phyloP scores from a whole-genome alignment of 495 filamentous ascomycete species.

The Penicillium bovifimosum region DNA sequence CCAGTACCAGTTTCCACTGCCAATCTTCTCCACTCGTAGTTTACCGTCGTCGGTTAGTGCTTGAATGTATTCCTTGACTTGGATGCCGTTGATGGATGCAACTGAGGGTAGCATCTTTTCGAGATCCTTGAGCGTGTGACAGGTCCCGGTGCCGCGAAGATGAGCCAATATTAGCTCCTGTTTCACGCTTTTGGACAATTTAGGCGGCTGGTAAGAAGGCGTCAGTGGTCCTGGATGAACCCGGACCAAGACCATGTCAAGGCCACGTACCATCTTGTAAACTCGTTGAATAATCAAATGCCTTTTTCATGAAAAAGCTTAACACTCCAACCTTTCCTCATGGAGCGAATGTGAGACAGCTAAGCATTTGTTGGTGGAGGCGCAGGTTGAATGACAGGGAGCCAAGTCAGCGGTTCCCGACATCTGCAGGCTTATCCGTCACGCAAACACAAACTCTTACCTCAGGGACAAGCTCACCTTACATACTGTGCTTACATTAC shows the following conservation, averaged over 20 bases:
- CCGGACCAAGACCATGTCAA: not conserved
- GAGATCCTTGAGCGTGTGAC: slow-evolving; percentile 69
- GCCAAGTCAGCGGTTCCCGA: not conserved
- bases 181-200: slow-evolving; percentile 56
- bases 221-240: slow-evolving; percentile 9
- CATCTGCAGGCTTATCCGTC: not conserved
- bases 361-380: slow-evolving; percentile 14
- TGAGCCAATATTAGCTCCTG: slow-evolving; percentile 56
- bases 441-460: not conserved
- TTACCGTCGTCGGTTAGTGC: slow-evolving; percentile 57
- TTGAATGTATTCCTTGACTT: slow-evolving; percentile 67
- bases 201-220: slow-evolving; percentile 55
- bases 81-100: slow-evolving; percentile 62
- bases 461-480: not conserved
- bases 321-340: not conserved
- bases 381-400: not conserved
- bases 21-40: slow-evolving; percentile 73
- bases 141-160: slow-evolving; percentile 57
- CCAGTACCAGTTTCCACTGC: slow-evolving; percentile 81
- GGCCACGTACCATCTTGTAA: slow-evolving; percentile 20
- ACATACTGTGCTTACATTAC: too few relatives aligned
- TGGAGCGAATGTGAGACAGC: not conserved
- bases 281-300: not conserved
- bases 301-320: not conserved
- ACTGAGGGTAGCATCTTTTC: slow-evolving; percentile 63